These are phyloP conservation scores for Cadophora malorum DNA, from an alignment of 2,329 filamentous ascomycete species.

Conservation along the genomic window DNA sequence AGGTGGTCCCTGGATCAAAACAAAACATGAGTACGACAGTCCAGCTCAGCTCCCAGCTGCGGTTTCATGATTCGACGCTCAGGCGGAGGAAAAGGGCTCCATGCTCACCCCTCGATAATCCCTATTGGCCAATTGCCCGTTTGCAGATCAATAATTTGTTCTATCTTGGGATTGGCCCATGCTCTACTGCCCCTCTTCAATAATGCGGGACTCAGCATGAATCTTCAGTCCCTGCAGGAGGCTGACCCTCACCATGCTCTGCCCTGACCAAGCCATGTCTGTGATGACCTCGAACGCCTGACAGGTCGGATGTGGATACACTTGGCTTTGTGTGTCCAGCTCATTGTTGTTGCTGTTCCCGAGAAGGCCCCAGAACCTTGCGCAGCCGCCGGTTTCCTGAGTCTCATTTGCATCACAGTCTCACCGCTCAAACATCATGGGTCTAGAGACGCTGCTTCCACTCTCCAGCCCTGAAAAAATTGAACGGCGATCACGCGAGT, in stretches of 20 bases:
- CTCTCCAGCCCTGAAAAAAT: constrained; percentile 30
- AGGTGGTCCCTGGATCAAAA: constrained; percentile 13
- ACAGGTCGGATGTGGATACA: constrained; percentile 26
- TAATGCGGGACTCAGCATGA: constrained; percentile 35
- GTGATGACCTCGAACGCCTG: constrained; percentile 33
- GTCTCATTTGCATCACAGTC: constrained; percentile 24
- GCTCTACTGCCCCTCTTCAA: background rate
- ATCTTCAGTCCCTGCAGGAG: constrained; percentile 34
- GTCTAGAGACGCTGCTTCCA: constrained; percentile 37
- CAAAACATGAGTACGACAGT: constrained; percentile 25
- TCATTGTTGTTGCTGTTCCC: background rate
- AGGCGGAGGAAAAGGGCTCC: constrained; percentile 17
- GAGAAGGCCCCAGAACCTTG: constrained; percentile 23
- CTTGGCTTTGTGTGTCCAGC: constrained; percentile 15
- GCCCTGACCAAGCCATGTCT: background rate
- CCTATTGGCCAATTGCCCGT: constrained; percentile 41
- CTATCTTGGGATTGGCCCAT: constrained; percentile 24
- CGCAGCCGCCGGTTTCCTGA: constrained; percentile 15
- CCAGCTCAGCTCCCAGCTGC: constrained; percentile 1
- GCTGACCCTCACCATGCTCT: constrained; percentile 11
- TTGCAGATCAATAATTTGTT: constrained; percentile 38
- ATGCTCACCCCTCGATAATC: background rate
- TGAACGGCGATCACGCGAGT: constrained; percentile 33
- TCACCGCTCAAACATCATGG: constrained; percentile 46
- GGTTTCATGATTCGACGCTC: constrained; percentile 33